Percentiles rank a stretch among this genome's conserved stretches.
These are phyloP conservation scores for Cymbopogon citratus DNA, from an alignment of 176 grass and related monocot genomes.

Conservation along the genomic window DNA sequence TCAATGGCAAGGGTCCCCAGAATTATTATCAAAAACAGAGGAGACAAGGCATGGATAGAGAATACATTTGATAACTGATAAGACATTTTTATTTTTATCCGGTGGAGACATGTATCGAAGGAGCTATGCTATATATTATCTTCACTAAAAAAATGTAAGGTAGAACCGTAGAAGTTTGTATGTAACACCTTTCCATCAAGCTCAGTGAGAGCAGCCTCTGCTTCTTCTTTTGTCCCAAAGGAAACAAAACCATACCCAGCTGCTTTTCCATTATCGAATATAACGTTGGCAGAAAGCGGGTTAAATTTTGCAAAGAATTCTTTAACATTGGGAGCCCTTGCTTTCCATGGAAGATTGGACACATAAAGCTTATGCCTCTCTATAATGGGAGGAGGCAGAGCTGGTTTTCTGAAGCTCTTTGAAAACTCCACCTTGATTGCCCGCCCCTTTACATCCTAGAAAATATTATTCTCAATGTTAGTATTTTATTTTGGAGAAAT, in stretches of 20 bases:
- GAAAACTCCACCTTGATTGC: slow-evolving; percentile 79
- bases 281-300: slow-evolving; percentile 52
- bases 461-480: neutral
- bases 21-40: slow-evolving; percentile 2
- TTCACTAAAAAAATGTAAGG: slow-evolving; percentile 12
- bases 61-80: neutral
- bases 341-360: slow-evolving; percentile 96
- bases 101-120: neutral
- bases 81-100: neutral
- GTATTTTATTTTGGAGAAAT: neutral
- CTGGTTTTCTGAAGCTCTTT: slow-evolving; percentile 71
- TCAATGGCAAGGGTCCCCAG: neutral
- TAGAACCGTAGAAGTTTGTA: neutral
- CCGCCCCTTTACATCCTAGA: slow-evolving; percentile 64
- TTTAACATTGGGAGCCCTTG: slow-evolving; percentile 54
- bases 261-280: slow-evolving; percentile 64
- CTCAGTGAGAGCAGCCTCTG: slow-evolving; percentile 63
- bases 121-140: neutral
- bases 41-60: neutral
- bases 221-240: slow-evolving; percentile 73
- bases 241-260: slow-evolving; percentile 90
- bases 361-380: slow-evolving; percentile 65
- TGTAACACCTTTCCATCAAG: slow-evolving; percentile 76
- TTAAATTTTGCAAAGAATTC: slow-evolving; percentile 67
- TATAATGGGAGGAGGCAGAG: slow-evolving; percentile 38